phyloP scores from a whole-genome alignment of 2,329 filamentous ascomycete genomes.

The Furcasterigmium furcatum region DNA sequence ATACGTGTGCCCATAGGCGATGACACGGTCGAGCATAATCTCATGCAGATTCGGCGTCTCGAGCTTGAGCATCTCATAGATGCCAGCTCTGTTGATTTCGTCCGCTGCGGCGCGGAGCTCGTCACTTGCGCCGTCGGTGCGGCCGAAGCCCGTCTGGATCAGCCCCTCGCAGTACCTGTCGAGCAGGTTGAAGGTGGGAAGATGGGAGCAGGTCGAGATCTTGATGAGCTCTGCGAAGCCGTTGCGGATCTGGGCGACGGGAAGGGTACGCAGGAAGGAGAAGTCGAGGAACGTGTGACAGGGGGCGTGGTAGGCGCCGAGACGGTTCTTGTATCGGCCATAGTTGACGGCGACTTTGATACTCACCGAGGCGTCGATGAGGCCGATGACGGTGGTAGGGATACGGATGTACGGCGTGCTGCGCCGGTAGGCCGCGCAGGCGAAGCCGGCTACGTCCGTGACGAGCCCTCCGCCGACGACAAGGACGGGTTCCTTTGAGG shows the following conservation, averaged over 20 bases:
- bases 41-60: constrained; percentile 73
- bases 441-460: constrained; percentile 71
- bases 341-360: constrained; percentile 81
- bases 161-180: constrained; percentile 68
- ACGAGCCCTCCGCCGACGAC: constrained; percentile 67
- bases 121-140: constrained; percentile 48
- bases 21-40: constrained; percentile 68
- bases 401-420: constrained; percentile 74
- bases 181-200: constrained; percentile 62
- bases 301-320: constrained; percentile 71
- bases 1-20: constrained; percentile 74
- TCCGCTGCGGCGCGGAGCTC: constrained; percentile 62
- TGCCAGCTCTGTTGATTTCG: constrained; percentile 65
- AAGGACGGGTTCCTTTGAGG: constrained; percentile 56
- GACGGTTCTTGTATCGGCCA: constrained; percentile 71
- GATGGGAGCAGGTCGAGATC: constrained; percentile 68
- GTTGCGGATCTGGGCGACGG: constrained; percentile 66
- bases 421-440: constrained; percentile 68
- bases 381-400: constrained; percentile 70
- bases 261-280: constrained; percentile 65
- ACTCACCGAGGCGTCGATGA: constrained; percentile 72
- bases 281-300: constrained; percentile 73
- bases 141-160: constrained; percentile 63
- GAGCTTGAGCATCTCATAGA: constrained; percentile 70
- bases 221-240: constrained; percentile 75